Base-by-base conservation (phyloP, 371 early-diverging fungal genomes). In the Coemansia sp. region DNA sequence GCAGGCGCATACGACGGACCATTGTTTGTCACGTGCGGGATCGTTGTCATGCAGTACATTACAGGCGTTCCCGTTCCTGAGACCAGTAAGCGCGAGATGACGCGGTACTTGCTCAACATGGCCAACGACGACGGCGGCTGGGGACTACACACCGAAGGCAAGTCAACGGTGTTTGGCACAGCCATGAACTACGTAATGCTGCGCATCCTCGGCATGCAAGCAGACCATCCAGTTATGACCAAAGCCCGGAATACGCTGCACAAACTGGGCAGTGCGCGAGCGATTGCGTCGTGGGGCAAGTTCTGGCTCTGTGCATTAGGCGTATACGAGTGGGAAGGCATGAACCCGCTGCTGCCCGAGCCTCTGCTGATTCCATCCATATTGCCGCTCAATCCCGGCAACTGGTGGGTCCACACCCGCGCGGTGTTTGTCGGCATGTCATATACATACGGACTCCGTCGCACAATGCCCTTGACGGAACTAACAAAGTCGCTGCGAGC, bases 1-100 rank as follows among this genome's bases (percentile, higher is more conserved):
- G 91, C 93, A 4, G 95, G 97, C 48, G 94, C 95, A 68, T 97
- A 97, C 80, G 98, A 95, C 63, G 98, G 98, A 4, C 98, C 98
- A 27, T 90, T 97, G 92, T 98, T 98, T 80, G 79, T 97, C 61
- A 84, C 95, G 22, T 94, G 95, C 14, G 98, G 98, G 11, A 68
- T 96, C 8, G 84, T 89, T 42, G 92, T 98, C 63, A 76, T 89
- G 59, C 87, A 89, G 79, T 94, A 96, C 72, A 85, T 95, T 62
- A 92, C 95, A 0, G 86, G 87, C 5, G 79, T 81, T n/a, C 82
- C 83, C 55, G 69, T 92, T 7, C 84, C 82, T 54, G 84, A 89
- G 7, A 80, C 80, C 26, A 83, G 82, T 71, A 81, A 83, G 21
- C 82, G 85, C 4, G 98, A 97, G 83, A 80, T 97, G 61, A 89